Conservation (phyloP, 352 stramenopile genomes). For the Pythium monospermum region DNA sequence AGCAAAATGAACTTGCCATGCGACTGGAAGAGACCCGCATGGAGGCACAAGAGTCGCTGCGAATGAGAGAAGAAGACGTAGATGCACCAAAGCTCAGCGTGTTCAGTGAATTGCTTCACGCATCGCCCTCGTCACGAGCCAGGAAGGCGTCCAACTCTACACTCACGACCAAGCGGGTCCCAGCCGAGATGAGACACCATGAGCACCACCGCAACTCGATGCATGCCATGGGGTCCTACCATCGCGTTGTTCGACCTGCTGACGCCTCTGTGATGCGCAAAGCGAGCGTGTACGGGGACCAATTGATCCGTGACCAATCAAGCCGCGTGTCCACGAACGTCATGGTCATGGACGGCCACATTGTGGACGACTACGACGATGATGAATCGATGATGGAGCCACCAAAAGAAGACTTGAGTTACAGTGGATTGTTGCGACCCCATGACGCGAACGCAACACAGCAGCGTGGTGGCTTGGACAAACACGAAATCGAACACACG, state of each 20-base stretch:
- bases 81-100: constrained; percentile 40
- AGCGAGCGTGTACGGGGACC: constrained; percentile 9
- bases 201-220: constrained; percentile 19
- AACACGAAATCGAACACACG: constrained; percentile 32
- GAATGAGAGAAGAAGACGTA: constrained; percentile 73
- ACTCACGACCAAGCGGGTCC: constrained; percentile 21
- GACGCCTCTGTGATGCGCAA: constrained; percentile 14
- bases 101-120: constrained; percentile 33
- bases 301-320: constrained; percentile 3
- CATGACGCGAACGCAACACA: not conserved
- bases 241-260: constrained; percentile 7
- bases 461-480: constrained; percentile 2
- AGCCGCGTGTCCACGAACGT: constrained; percentile 1
- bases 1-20: constrained; percentile 30
- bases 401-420: constrained; percentile 12
- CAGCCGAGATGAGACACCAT: constrained; percentile 4
- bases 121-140: constrained; percentile 3
- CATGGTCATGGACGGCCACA: constrained; percentile 3
- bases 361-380: constrained; percentile 8
- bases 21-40: constrained; percentile 35
- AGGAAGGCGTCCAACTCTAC: constrained; percentile 18
- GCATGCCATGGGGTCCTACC: constrained; percentile 11
- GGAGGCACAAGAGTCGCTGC: constrained; percentile 39
- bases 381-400: constrained; percentile 18
- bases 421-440: not conserved